Evolutionary conservation across 768 basidiomycete genomes (phyloP), one percentile per base, ranked within the genome.

Genomic region (Gloeopeniophorella convolvens): DNA sequence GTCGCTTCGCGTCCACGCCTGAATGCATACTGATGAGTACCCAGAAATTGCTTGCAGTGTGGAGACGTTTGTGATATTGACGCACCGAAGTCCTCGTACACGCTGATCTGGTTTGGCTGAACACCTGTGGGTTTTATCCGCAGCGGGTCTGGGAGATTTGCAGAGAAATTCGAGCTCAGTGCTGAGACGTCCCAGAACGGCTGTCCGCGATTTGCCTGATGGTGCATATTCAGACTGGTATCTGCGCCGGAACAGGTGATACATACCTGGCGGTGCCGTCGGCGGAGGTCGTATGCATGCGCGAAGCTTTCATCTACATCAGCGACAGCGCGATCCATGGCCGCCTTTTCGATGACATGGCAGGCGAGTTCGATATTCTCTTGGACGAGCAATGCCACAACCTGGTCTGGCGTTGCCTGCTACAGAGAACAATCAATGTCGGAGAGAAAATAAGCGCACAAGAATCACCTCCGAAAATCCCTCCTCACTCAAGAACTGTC

Each of bases 341-440:
- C 96, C 5, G 94, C 94, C 60, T 91, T 94, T 69, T 97, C 93
- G 56, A 99, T 94, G 8, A 92, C 89, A 46, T 80, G 78, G 63
- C 95, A 98, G 13, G 95, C 95, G 39, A 89, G 74, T 36, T 98
- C 94, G 43, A 96, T 74, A 60, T 99, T 98, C 59, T 97, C 94
- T 51, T 83, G 79, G 12, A 94, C 91, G 32, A 98, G 76, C 27
- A 94, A 72, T 7, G 76, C 66, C 42, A 89, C 70, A 27, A 89
- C 83, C 52, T 83, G 83, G 50, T 97, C 95, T 3, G 90, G 76
- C 45, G 94, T 78, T 64, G 84, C 75, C 68, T 88, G 78, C 70
- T 78, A 54, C 18, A 47, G 23, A 45, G 40, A 16, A 26, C 21
- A 13, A 18, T 54, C 15, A 42, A 26, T 47, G 32, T 55, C n/a